Evolutionary conservation across 2,329 filamentous ascomycete species (phyloP), one percentile per base, ranked within the genome.

Genomic region (Furcasterigmium sp.): DNA sequence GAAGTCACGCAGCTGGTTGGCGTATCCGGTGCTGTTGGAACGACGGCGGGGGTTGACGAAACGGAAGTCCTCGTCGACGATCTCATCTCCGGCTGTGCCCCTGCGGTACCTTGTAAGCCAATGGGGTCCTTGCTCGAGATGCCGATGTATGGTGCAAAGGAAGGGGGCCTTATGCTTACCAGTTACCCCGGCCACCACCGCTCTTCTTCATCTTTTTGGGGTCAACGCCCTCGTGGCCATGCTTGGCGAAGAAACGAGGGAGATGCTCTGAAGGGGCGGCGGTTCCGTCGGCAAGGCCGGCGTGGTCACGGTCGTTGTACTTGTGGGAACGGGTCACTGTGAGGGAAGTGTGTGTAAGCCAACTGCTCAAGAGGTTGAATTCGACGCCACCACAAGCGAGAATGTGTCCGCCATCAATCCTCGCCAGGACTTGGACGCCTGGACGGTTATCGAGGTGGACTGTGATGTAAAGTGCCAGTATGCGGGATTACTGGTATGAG

Each of bases 281-380:
- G 45, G 80, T 82, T 62, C 85, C 87, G 56, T 93, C 86, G 53
- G 85, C 84, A 54, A 88, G 70, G 59, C 78, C 85, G 57, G 82
- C 81, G 72, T 95, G 87, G 75, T 94, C 86, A 70, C 91, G 91
- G 69, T 95, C 89, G 72, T 90, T 95, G 74, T 77, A 80, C 76
- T 97, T 98, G 81, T 91, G 88, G 53, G 91, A 94, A 65, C 93
- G 91, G 73, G 93, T 96, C 91, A 98, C 91, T 95, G 55, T n/a
- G n/a, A n/a, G 13, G 15, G 34, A 21, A 2, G 13, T 18, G 39
- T 14, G 37, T 44, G 42, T 52, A 48, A 53, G 52, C 35, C 21
- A 35, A 17, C 10, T 18, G 3, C 23, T 26, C 23, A 7, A 7
- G 23, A 7, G 7, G 7, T 26, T 26, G 23, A 26, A 7, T 7